A percentile compares a stretch with the other conserved stretches of the same genome.
Conservation (phyloP, 768 basidiomycete species). For the Cyclocybe aegerita region DNA sequence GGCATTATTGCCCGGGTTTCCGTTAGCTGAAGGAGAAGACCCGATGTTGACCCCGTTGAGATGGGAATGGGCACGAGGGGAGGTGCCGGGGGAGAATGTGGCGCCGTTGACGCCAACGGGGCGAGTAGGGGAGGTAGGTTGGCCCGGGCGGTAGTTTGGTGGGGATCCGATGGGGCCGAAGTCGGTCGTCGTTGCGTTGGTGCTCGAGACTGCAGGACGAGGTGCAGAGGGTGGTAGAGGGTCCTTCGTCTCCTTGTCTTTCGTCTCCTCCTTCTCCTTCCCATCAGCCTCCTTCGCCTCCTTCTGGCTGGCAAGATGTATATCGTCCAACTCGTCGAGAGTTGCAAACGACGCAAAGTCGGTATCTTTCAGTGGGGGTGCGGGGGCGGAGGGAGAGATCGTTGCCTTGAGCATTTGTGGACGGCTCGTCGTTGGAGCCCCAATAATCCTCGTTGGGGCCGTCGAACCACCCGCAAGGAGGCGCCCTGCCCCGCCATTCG, state of each 20-base stretch:
- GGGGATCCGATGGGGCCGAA: constrained; percentile 87
- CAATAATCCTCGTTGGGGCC: constrained; percentile 57
- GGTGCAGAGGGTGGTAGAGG: constrained; percentile 58
- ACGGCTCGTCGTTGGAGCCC: constrained; percentile 40
- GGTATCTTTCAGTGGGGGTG: constrained; percentile 72
- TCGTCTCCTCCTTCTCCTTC: background rate
- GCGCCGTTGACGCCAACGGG: constrained; percentile 24
- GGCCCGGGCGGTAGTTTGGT: constrained; percentile 40
- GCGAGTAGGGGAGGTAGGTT: constrained; percentile 32
- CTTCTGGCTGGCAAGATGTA: constrained; percentile 28
- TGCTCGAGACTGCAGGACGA: constrained; percentile 36
- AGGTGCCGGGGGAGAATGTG: constrained; percentile 56
- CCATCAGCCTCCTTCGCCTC: background rate
- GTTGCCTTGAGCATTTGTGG: constrained; percentile 71
- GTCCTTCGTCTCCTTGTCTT: background rate
- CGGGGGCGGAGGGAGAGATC: constrained; percentile 75
- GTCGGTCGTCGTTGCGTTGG: constrained; percentile 44
- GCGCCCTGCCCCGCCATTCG: constrained; percentile 23
- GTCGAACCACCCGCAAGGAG: constrained; percentile 59
- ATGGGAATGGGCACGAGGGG: constrained; percentile 40
- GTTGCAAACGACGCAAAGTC: constrained; percentile 71
- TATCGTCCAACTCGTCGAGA: constrained; percentile 56
- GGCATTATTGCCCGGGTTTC: constrained; percentile 20
- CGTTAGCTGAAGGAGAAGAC: constrained; percentile 24
- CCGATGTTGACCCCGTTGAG: constrained; percentile 32